A percentile compares a stretch with the other conserved stretches of the same genome.
Conservation (phyloP, 1,284 basidiomycete species). For the Naganishia sp. region DNA sequence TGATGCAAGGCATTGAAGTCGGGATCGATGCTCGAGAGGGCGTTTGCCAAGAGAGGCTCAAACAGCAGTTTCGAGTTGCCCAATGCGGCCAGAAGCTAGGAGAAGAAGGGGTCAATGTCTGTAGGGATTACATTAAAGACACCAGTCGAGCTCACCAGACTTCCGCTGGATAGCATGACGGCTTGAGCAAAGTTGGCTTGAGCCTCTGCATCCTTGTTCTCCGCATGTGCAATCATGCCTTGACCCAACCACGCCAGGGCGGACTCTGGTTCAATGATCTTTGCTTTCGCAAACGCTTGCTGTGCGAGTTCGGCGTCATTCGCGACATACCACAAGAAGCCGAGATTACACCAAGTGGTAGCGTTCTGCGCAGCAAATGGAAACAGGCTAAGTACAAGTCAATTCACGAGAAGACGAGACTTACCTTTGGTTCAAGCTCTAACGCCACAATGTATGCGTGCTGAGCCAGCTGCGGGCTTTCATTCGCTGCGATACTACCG, state of each 20-base stretch:
- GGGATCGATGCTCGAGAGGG: slow-evolving; percentile 38
- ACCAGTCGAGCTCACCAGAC: slow-evolving; percentile 60
- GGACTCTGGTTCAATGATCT: slow-evolving; percentile 88
- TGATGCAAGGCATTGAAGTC: slow-evolving; percentile 59
- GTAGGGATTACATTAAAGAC: slow-evolving; percentile 4
- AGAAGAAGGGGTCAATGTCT: too few species aligned
- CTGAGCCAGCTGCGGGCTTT: slow-evolving; percentile 62
- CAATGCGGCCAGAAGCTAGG: slow-evolving; percentile 78
- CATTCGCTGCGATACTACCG: slow-evolving; percentile 46
- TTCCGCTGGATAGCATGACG: slow-evolving; percentile 66
- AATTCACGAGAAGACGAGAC: slow-evolving; percentile 32
- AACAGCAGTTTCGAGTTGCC: slow-evolving; percentile 72
- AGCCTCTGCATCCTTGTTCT: slow-evolving; percentile 66
- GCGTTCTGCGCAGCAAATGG: slow-evolving; percentile 61
- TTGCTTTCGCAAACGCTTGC: slow-evolving; percentile 81
- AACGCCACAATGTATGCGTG: slow-evolving; percentile 90
- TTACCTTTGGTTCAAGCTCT: slow-evolving; percentile 76
- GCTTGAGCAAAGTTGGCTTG: slow-evolving; percentile 79
- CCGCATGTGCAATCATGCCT: slow-evolving; percentile 72
- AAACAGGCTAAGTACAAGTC: slow-evolving; percentile 21
- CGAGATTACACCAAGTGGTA: slow-evolving; percentile 82
- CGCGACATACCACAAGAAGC: slow-evolving; percentile 82
- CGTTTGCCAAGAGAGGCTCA: slow-evolving; percentile 40
- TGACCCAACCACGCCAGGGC: slow-evolving; percentile 92
- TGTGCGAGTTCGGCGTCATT: slow-evolving; percentile 81